Base-by-base conservation (phyloP, 2,329 filamentous ascomycete genomes). In the Fusarium mangiferae region DNA sequence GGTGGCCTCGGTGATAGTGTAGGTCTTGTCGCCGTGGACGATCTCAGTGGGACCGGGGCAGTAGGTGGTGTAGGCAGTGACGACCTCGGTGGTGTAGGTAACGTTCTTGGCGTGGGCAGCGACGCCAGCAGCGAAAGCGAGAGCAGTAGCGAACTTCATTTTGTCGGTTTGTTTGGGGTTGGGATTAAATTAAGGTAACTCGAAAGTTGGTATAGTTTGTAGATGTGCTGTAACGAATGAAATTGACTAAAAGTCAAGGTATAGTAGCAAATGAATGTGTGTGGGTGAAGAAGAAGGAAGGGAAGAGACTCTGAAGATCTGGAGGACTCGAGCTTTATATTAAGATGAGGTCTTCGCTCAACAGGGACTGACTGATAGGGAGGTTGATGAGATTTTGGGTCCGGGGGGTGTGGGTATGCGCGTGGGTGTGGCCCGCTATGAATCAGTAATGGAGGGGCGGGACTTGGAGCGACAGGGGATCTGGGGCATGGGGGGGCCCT, bases 41-140 rank as follows among this genome's bases (percentile, higher is more conserved):
- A 94, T 83, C 78, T 85, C 83, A 78, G 92, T 94, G 75, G 92
- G 82, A 76, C 80, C 86, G 28, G 92, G 91, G 90, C 93, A 94
- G 90, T 87, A 93, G 81, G 92, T 94, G 84, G 88, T 90, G 86
- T 89, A 89, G 66, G 85, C 83, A 66, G 90, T 90, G 74, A 94
- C 88, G 75, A 90, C 85, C 87, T 92, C 89, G 77, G 91, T 94
- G 84, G 87, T 87, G 70, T 89, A 89, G 81, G 84, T 86, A 76
- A 85, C 85, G 79, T 80, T 80, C 59, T 72, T 75, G 71, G 70
- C 73, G 73, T 72, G 71, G 82, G 86, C 87, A 79, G 85, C 83
- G 81, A 82, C 85, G 84, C 87, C 86, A 82, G 87, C 84, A 78
- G 87, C 87, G 80, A 87, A 80, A 77, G 88, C 78, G 81, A 85